Conservation (phyloP, 257 asterid genomes). For the Thymus quinquecostatus region DNA sequence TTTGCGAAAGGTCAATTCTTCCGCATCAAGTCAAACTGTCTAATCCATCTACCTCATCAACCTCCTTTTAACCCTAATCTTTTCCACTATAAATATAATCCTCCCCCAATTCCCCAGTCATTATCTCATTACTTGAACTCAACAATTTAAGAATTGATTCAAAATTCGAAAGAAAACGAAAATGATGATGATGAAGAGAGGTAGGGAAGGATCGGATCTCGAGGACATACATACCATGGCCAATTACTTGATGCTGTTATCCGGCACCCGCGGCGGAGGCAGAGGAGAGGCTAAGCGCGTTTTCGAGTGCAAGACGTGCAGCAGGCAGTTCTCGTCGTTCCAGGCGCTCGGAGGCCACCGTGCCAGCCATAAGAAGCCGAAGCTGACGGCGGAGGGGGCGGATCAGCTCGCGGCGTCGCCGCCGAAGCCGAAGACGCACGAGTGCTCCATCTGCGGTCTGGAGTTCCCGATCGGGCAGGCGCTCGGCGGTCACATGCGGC, state of each 20-base stretch:
- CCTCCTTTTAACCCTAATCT: neutral
- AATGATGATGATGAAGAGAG: conserved; percentile 37
- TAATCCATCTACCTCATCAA: conserved; percentile 32
- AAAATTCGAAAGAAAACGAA: neutral
- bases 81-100: neutral
- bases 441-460: conserved; percentile 61
- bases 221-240: conserved; percentile 32
- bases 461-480: conserved; percentile 73
- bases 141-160: neutral
- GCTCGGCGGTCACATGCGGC: conserved; percentile 73
- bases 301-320: conserved; percentile 69
- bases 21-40: conserved; percentile 29
- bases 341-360: conserved; percentile 94
- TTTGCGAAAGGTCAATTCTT: conserved; percentile 24
- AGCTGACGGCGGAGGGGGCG: conserved; percentile 33
- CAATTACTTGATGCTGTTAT: conserved; percentile 34
- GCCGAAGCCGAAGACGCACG: conserved; percentile 59
- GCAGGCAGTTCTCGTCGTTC: conserved; percentile 63
- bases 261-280: conserved; percentile 16
- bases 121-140: conserved; percentile 18
- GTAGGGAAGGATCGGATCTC: conserved; percentile 35
- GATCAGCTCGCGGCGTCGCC: conserved; percentile 35
- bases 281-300: conserved; percentile 33
- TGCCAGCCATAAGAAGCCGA: conserved; percentile 73
- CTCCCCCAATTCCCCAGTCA: conserved; percentile 18